Evolutionary conservation across 768 basidiomycete genomes (phyloP), one percentile per base, ranked within the genome.

Genomic region (Leccinum pellstonianum): DNA sequence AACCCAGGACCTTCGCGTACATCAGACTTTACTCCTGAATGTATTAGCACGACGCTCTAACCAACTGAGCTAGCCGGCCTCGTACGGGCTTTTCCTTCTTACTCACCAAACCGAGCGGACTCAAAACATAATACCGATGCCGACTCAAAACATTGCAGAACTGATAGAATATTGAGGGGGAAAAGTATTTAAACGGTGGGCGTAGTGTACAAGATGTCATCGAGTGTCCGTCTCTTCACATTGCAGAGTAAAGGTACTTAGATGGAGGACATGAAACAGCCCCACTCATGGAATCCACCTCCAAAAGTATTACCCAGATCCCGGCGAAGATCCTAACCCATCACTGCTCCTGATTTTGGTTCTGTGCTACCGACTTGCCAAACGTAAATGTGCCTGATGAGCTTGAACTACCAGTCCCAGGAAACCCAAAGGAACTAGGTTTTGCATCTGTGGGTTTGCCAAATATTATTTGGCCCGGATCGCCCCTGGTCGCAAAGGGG

Each of bases 41-140:
- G 64, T 72, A 74, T 68, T 89, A 90, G 87, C 85, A 87, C 87
- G 84, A 88, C 87, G 88, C 88, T 90, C 88, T 90, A 90, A 90
- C 88, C 88, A 90, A 79, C 89, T 91, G 88, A 91, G 88, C 88
- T 89, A 90, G 86, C 83, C 88, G 87, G 88, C 88, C 87, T 8
- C 7, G 9, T 19, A 35, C 33, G 33, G 33, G 33, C 12, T 35
- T 51, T 25, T 17, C 17, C 9, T 27, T 27, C 43, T 11, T 3
- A 19, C 11, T 46, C 19, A 25, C 15, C 21, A 25, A 48, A 2
- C 3, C 14, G 23, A 48, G 14, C 1, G 15, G 21, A 43, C 10
- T 43, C 5, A 3, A 19, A 43, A 11, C n/a, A n/a, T 41, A 17
- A 35, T 31, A 3, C 29, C 29, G 29, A 31, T 31, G 29, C 29